Evolutionary conservation across 257 asterid species (phyloP).

Genomic region (Thymus quinquecostatus): DNA sequence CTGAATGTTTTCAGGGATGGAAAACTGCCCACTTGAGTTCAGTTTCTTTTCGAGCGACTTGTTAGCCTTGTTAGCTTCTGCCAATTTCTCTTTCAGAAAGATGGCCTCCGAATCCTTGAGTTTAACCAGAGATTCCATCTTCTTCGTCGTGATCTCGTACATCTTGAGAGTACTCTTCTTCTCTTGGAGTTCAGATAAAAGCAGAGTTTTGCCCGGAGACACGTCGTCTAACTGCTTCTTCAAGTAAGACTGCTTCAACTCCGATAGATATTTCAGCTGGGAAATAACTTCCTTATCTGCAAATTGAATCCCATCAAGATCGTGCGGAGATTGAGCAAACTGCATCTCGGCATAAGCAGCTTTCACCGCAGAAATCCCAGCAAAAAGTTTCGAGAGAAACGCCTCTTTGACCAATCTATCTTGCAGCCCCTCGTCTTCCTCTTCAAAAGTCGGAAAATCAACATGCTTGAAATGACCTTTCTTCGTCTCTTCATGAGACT

Average conservation of each 20-base stretch:
- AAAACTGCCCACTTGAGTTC: conserved; percentile 59
- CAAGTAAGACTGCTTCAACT: conserved; percentile 58
- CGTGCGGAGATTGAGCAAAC: conserved; percentile 69
- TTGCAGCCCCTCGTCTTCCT: conserved; percentile 41
- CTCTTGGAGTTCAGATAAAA: conserved; percentile 69
- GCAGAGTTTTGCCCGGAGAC: conserved; percentile 52
- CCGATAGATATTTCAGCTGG: conserved; percentile 65
- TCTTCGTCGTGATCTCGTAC: conserved; percentile 60
- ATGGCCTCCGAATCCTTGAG: conserved; percentile 68
- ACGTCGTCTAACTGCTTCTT: conserved; percentile 56
- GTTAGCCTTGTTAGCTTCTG: conserved; percentile 55
- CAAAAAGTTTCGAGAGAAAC: conserved; percentile 67
- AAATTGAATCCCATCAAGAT: conserved; percentile 74
- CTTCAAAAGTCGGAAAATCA: conserved; percentile 21
- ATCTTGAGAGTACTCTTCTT: conserved; percentile 60
- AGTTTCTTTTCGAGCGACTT: conserved; percentile 65
- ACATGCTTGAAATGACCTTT: conserved; percentile 29
- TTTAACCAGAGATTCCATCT: conserved; percentile 66
- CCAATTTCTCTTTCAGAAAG: conserved; percentile 60
- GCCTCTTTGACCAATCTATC: conserved; percentile 52
- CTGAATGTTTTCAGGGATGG: conserved; percentile 44
- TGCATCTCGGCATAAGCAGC: conserved; percentile 82
- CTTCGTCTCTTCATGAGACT: conserved; percentile 38
- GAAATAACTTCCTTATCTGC: conserved; percentile 65
- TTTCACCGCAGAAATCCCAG: conserved; percentile 63